A percentile compares a stretch with the other conserved stretches of the same genome.
Evolutionary conservation across 1,139 yeast genomes (phyloP).

Genomic region (Scheffersomyces stambukii): DNA sequence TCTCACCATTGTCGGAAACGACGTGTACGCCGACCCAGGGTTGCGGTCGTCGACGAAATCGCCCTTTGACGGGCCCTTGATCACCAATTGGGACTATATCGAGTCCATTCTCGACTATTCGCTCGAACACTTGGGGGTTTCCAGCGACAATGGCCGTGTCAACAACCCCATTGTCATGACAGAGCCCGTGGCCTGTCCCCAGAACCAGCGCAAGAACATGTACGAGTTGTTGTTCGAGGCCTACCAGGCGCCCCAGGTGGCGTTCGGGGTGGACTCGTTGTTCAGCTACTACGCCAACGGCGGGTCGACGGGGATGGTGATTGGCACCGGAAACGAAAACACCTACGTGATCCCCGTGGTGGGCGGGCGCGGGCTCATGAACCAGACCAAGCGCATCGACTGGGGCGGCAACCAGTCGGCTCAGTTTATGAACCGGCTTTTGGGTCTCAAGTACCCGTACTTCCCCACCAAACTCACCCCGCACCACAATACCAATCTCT

Average conservation of each 20-base stretch:
- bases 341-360: slow-evolving; percentile 82
- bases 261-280: slow-evolving; percentile 78
- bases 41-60: slow-evolving; percentile 65
- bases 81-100: slow-evolving; percentile 89
- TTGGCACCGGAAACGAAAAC: slow-evolving; percentile 79
- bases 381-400: slow-evolving; percentile 75
- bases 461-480: slow-evolving; percentile 72
- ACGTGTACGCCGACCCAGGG: slow-evolving; percentile 66
- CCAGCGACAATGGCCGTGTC: slow-evolving; percentile 47
- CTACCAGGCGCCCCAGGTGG: slow-evolving; percentile 67
- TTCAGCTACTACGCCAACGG: slow-evolving; percentile 61
- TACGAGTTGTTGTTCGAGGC: slow-evolving; percentile 82
- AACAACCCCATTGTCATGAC: slow-evolving; percentile 81
- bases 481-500: slow-evolving; percentile 61
- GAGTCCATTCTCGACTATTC: slow-evolving; percentile 83
- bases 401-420: slow-evolving; percentile 87
- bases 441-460: slow-evolving; percentile 84
- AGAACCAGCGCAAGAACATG: slow-evolving; percentile 66
- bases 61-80: slow-evolving; percentile 83
- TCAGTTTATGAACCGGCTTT: slow-evolving; percentile 56
- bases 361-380: slow-evolving; percentile 58
- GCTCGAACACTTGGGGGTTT: slow-evolving; percentile 72
- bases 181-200: slow-evolving; percentile 70
- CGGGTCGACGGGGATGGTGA: slow-evolving; percentile 58
- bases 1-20: slow-evolving; percentile 78